Conservation (phyloP, 192 early-diverging fungal species). For the Coemansia sp. region DNA sequence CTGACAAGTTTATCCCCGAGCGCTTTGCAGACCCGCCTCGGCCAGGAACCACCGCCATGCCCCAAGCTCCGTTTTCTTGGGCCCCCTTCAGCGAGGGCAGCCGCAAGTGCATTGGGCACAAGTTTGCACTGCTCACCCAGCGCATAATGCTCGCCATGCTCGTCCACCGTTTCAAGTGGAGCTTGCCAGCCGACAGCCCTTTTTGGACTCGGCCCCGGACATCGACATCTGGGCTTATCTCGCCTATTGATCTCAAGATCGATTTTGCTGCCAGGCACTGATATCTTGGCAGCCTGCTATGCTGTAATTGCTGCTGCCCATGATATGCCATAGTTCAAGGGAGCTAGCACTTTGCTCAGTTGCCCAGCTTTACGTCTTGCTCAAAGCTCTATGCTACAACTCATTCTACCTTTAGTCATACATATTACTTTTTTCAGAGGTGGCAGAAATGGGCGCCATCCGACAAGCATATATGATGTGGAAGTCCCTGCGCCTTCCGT, state of each 20-base stretch:
- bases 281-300: background rate
- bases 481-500: conserved; percentile 49
- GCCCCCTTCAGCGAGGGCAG: conserved; percentile 60
- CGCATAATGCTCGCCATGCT: conserved; percentile 60
- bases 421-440: background rate
- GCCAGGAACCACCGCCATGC: background rate
- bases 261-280: conserved; percentile 31
- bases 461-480: conserved; percentile 35
- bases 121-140: conserved; percentile 64
- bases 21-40: conserved; percentile 51
- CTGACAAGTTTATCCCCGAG: conserved; percentile 56
- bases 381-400: background rate
- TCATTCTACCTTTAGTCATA: no score
- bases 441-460: conserved; percentile 17
- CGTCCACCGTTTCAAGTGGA: conserved; percentile 48
- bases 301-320: background rate
- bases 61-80: conserved; percentile 51
- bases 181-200: conserved; percentile 42
- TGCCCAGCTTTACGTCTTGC: background rate
- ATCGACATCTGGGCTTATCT: conserved; percentile 43
- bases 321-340: background rate
- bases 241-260: conserved; percentile 38
- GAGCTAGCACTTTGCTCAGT: background rate
- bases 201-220: conserved; percentile 32
- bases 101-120: conserved; percentile 62